Conservation (phyloP, 2,329 filamentous ascomycete genomes). For the Fusarium sarcochroum region DNA sequence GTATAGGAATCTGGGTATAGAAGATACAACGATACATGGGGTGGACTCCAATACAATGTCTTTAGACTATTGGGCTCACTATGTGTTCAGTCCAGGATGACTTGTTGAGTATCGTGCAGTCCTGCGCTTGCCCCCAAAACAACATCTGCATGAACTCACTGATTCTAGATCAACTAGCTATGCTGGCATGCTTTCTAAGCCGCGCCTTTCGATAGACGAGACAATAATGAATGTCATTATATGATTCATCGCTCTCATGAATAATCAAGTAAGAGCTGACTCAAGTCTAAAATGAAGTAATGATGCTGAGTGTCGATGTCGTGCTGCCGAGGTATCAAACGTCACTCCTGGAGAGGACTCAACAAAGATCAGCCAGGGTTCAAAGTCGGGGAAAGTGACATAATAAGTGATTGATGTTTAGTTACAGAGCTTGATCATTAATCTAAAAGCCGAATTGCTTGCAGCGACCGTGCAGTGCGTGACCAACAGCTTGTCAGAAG, state of each 20-base stretch:
- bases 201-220: neutral
- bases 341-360: neutral
- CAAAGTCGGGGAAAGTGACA: neutral
- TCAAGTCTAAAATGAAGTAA: neutral
- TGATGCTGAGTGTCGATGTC: neutral
- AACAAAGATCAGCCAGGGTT: neutral
- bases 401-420: neutral
- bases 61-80: too few species aligned
- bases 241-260: too few species aligned
- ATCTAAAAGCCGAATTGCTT: constrained; percentile 3
- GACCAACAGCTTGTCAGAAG: neutral
- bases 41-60: too few species aligned
- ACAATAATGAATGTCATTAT: neutral
- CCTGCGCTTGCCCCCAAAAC: neutral
- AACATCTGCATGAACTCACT: neutral
- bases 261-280: too few species aligned
- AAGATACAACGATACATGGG: too few species aligned
- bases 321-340: constrained; percentile 1
- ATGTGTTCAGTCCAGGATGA: too few species aligned
- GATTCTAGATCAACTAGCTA: neutral
- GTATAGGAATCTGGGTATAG: too few species aligned
- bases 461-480: neutral
- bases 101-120: too few species aligned
- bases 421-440: constrained; percentile 26
- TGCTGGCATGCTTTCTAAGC: neutral